A percentile compares a stretch with the other conserved stretches of the same genome.
These are phyloP conservation scores for Globisporangium carolinianum DNA, from an alignment of 352 stramenopile genomes.

Conservation along the genomic window DNA sequence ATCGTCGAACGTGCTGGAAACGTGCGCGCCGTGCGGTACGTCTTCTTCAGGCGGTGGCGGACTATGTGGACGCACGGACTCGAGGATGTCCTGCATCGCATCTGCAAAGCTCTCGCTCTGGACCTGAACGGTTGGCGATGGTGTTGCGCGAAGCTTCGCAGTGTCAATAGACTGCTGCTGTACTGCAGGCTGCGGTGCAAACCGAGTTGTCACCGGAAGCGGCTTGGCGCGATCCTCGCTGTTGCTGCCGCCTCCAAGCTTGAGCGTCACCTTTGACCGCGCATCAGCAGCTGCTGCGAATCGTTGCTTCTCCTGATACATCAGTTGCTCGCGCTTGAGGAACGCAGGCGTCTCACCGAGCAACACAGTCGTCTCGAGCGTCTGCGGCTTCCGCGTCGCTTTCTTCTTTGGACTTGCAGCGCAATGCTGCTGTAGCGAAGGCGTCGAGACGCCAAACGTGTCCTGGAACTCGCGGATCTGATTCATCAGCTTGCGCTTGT, in stretches of 20 bases:
- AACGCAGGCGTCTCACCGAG: constrained; percentile 24
- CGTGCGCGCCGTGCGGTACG: neutral
- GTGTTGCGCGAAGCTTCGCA: too few species aligned
- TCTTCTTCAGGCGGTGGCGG: constrained; percentile 8
- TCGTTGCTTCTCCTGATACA: constrained; percentile 26
- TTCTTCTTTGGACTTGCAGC: constrained; percentile 4
- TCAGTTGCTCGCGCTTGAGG: constrained; percentile 29
- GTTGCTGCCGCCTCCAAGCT: neutral
- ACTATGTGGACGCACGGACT: constrained; percentile 7
- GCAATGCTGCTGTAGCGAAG: neutral
- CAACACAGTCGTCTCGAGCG: constrained; percentile 2
- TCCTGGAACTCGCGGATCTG: constrained; percentile 36
- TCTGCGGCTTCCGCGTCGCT: neutral
- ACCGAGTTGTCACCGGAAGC: constrained; percentile 3
- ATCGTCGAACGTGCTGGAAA: neutral
- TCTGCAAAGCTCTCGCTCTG: constrained; percentile 15
- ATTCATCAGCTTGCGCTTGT: constrained; percentile 39
- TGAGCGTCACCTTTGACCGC: neutral
- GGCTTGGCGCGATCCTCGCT: neutral
- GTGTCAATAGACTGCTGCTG: too few species aligned
- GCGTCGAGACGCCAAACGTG: constrained; percentile 17
- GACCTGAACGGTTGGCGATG: neutral
- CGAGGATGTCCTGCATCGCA: constrained; percentile 19
- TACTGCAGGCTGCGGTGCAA: neutral
- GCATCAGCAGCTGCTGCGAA: neutral